Base-by-base conservation (phyloP, 2,329 filamentous ascomycete species). In the Fusarium sp. region DNA sequence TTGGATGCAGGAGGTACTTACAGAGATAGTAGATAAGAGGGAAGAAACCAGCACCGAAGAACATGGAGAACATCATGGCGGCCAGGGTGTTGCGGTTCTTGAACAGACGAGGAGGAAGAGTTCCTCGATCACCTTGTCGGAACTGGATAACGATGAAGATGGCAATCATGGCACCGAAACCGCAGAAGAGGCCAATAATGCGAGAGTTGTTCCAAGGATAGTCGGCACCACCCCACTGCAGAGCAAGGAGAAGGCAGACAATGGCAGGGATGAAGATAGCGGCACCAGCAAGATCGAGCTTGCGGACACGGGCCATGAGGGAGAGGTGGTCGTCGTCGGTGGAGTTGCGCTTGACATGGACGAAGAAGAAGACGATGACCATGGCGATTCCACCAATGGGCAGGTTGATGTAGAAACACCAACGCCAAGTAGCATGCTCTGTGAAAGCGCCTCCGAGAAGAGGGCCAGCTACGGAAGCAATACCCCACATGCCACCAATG, bases 221-320 rank as follows among this genome's bases (percentile, higher is more conserved):
- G 24, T 82, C 74, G 39, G 81, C 77, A 10, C 87, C 87, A 15
- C 86, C 87, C 83, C 84, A 88, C 68, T 88, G 83, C 37, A 89
- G 77, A 9, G 85, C 86, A 6, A 89, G 79, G 10, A 89, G 76
- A 14, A 88, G 78, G 67, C 82, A 84, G 62, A 87, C 74, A 45
- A 87, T 80, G 37, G 82, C 80, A 1, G 86, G 83, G 28, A 87
- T 79, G 70, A 87, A 81, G 59, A 86, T 75, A n/a, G 74, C 74
- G 3, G 82, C 81, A 28, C 86, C 86, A 11, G 80, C 44, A 11
- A 85, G 74, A 69, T 88, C 86, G 45, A 88, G 77, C 62, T 82
- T 79, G 45, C 78, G 72, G 30, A 87, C 48, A 14, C 83, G 79
- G 33, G 73, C 56, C 24, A 76, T 15, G 47, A 82, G 71, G 26